Evolutionary conservation across 2,329 filamentous ascomycete genomes (phyloP).

Genomic region (Aspergillus floridensis): DNA sequence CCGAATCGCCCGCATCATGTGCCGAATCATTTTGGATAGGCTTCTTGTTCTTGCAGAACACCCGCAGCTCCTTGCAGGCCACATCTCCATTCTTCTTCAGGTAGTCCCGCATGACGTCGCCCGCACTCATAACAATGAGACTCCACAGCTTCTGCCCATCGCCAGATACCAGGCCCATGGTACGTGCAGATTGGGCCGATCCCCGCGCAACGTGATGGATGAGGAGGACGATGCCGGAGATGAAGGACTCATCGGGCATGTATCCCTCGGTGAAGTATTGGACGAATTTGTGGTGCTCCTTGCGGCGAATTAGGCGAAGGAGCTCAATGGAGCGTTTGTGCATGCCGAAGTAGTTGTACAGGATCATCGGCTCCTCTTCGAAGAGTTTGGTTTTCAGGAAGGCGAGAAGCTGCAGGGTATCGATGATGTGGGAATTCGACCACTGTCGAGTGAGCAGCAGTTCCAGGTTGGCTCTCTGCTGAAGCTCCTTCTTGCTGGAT

Average conservation of each 20-base stretch:
- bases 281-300: conserved; percentile 28
- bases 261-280: conserved; percentile 27
- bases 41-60: conserved; percentile 28
- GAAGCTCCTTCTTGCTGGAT: conserved; percentile 6
- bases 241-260: conserved; percentile 26
- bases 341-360: conserved; percentile 34
- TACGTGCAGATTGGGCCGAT: conserved; percentile 16
- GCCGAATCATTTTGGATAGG: conserved; percentile 19
- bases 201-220: conserved; percentile 26
- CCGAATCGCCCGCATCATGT: conserved; percentile 13
- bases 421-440: conserved; percentile 22
- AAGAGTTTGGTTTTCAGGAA: conserved; percentile 24
- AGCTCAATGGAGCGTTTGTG: conserved; percentile 28
- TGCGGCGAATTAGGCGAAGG: conserved; percentile 23
- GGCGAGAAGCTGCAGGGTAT: conserved; percentile 24
- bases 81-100: conserved; percentile 27
- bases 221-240: conserved; percentile 24
- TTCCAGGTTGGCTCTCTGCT: conserved; percentile 5
- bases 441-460: conserved; percentile 15
- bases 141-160: conserved; percentile 5
- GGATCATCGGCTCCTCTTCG: conserved; percentile 28
- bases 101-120: conserved; percentile 28
- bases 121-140: conserved; percentile 25
- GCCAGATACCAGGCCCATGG: conserved; percentile 13
- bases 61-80: conserved; percentile 26